Conservation (phyloP, 2,329 filamentous ascomycete species). For the Ceratocystis eucalypticola region DNA sequence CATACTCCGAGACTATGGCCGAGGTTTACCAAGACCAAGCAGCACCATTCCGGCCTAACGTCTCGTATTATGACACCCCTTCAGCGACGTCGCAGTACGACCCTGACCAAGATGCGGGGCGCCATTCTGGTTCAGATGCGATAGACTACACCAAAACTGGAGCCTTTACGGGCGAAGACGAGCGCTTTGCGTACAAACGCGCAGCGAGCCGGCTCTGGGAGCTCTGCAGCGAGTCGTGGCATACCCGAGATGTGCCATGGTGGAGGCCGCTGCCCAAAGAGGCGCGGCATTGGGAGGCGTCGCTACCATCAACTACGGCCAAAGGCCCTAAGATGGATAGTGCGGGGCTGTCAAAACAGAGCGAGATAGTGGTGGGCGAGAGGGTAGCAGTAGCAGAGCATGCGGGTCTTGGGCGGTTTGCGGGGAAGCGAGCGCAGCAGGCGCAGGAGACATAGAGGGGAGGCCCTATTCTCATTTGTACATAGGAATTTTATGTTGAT, state of each 20-base stretch:
- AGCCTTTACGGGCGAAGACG: conserved; percentile 67
- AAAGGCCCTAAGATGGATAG: conserved; percentile 8
- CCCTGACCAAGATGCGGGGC: conserved; percentile 40
- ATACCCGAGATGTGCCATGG: conserved; percentile 46
- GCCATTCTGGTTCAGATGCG: conserved; percentile 31
- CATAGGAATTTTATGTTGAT: no score
- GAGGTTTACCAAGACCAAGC: conserved; percentile 69
- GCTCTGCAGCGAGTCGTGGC: conserved; percentile 62
- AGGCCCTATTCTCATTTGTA: no score
- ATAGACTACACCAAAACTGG: conserved; percentile 55
- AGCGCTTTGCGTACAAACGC: conserved; percentile 67
- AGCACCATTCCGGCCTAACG: conserved; percentile 66
- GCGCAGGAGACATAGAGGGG: not conserved
- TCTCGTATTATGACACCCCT: conserved; percentile 48
- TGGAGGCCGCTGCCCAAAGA: conserved; percentile 56
- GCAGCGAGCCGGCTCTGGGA: conserved; percentile 70
- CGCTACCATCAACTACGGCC: conserved; percentile 9
- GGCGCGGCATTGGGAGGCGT: conserved; percentile 52
- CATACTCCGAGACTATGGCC: conserved; percentile 33
- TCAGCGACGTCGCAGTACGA: conserved; percentile 37
- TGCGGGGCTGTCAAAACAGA: conserved; percentile 11
- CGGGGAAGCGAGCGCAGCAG: conserved; percentile 8
- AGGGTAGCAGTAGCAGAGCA: conserved; percentile 12
- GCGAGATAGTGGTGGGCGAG: conserved; percentile 13
- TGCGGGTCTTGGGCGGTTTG: conserved; percentile 16